phyloP scores from a whole-genome alignment of 352 stramenopile genomes.

The Phytophthora palmivora region DNA sequence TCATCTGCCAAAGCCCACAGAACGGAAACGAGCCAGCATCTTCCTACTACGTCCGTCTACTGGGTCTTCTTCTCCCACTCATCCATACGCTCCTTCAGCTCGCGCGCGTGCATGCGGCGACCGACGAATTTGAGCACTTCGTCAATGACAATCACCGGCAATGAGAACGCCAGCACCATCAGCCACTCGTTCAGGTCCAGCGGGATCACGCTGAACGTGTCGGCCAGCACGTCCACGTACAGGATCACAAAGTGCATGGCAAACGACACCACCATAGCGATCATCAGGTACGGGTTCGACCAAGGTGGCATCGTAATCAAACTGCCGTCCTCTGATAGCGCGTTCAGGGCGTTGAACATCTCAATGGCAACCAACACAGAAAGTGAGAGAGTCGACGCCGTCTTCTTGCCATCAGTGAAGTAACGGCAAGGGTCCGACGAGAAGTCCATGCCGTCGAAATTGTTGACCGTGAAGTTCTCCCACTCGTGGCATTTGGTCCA shows the following conservation, averaged over 20 bases:
- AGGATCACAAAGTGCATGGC: slow-evolving; percentile 95
- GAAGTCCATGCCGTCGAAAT: slow-evolving; percentile 91
- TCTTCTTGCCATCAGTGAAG: slow-evolving; percentile 93
- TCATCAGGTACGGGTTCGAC: slow-evolving; percentile 94
- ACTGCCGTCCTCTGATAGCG: slow-evolving; percentile 92
- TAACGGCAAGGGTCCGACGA: slow-evolving; percentile 92
- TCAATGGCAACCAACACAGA: slow-evolving; percentile 95
- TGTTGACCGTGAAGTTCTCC: slow-evolving; percentile 93
- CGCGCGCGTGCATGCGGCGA: slow-evolving; percentile 76
- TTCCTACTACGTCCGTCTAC: slow-evolving; percentile 37
- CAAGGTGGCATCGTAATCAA: slow-evolving; percentile 93
- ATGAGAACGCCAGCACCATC: slow-evolving; percentile 91
- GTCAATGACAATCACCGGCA: slow-evolving; percentile 95
- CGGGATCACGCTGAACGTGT: slow-evolving; percentile 94
- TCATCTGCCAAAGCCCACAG: slow-evolving; percentile 11
- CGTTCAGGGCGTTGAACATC: slow-evolving; percentile 97
- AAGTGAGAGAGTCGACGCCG: slow-evolving; percentile 93
- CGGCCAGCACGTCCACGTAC: slow-evolving; percentile 93
- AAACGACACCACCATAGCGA: slow-evolving; percentile 94
- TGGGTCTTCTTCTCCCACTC: slow-evolving; percentile 60
- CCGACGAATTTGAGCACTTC: slow-evolving; percentile 95
- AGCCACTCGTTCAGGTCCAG: slow-evolving; percentile 93
- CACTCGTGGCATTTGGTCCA: slow-evolving; percentile 93
- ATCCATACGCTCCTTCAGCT: slow-evolving; percentile 74
- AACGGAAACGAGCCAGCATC: slow-evolving; percentile 24